A percentile compares a stretch with the other conserved stretches of the same genome.
Evolutionary conservation across 768 basidiomycete species (phyloP).

Genomic region (Rhodotorula babjevae): DNA sequence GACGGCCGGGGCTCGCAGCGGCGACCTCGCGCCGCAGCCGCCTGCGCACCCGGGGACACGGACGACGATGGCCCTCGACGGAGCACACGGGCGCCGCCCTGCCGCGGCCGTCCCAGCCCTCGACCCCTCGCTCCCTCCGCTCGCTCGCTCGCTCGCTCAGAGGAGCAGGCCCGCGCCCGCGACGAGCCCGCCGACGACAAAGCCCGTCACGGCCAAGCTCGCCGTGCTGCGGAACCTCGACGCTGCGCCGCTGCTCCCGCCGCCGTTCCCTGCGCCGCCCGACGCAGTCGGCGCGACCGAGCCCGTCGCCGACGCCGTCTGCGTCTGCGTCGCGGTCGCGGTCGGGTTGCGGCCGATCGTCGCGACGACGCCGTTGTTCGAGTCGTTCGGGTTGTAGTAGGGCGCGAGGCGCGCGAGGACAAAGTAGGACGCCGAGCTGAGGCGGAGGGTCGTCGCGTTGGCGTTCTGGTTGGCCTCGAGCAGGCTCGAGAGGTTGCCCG

Average conservation of each 20-base stretch:
- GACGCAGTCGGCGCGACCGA: not conserved
- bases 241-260: not conserved
- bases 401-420: conserved; percentile 11
- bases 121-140: too few species aligned
- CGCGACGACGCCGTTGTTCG: conserved; percentile 18
- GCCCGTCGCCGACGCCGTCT: not conserved
- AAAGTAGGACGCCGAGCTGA: not conserved
- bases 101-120: too few species aligned
- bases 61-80: too few species aligned
- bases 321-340: not conserved
- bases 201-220: not conserved
- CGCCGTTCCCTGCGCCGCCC: not conserved
- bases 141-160: not conserved
- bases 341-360: conserved; percentile 4
- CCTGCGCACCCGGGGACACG: too few species aligned
- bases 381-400: not conserved
- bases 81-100: too few species aligned
- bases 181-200: not conserved
- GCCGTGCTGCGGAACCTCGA: not conserved
- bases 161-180: not conserved
- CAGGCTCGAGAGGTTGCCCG: not conserved
- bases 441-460: not conserved
- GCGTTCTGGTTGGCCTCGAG: not conserved
- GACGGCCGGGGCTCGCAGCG: too few species aligned
- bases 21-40: too few species aligned